Base-by-base conservation (phyloP, 805 yeast species). In the Metschnikowia vanudenii region DNA sequence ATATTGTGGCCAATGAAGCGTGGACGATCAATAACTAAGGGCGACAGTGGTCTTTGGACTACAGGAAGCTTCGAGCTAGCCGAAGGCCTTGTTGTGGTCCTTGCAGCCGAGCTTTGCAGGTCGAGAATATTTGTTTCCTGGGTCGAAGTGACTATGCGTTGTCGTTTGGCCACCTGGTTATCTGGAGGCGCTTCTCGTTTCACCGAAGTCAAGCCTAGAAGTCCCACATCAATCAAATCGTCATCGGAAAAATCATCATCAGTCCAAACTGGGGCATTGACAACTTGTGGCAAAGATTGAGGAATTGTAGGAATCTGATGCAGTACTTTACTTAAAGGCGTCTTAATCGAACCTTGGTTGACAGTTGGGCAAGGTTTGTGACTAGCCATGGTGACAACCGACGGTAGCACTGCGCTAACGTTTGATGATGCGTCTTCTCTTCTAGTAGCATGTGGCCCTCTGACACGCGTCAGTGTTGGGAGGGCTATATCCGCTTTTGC, bases 211-310 rank as follows among this genome's bases (percentile, higher is more conserved):
- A 39, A 18, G 13, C 43, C 46, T 29, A 53, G 36, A 11, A 36
- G 19, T 11, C 39, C 33, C 24, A 50, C 39, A 35, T 53, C 54
- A 16, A 53, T 53, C 38, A 53, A 49, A 12, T 46, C 45, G 12
- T 34, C 43, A n/a, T 26, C 37, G 19, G 38, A 35, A 12, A 41
- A 45, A 11, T 20, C 34, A 17, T 39, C 41, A n/a, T 48, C 52
- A 16, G 32, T n/a, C 40, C 40, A 37, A 14, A n/a, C 41, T 34
- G 30, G 33, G 30, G 18, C 34, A 28, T 12, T 31, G 13, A 32
- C 35, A 26, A 37, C 18, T 22, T 24, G 19, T 10, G 32, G 40
- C n/a, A 30, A 37, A 11, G 19, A n/a, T 9, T 14, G 29, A 13
- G 35, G 19, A 9, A 16, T 17, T 3, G 35, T 10, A 17, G 19